phyloP scores from a whole-genome alignment of 2,329 filamentous ascomycete species.

The Drechslerella coelobrocha region DNA sequence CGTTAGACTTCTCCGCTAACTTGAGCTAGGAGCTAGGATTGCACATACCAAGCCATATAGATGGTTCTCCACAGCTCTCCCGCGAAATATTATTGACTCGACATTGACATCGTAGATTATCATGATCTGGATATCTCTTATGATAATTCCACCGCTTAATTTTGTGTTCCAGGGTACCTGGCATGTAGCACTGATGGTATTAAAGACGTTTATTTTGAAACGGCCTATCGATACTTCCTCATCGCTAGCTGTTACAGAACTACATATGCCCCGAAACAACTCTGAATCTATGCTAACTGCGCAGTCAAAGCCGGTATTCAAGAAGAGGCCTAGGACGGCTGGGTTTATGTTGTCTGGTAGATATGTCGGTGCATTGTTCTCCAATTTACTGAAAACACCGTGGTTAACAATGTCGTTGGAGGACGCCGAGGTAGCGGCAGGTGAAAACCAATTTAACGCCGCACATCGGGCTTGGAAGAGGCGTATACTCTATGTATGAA shows the following conservation, averaged over 20 bases:
- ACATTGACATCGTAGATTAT: conserved; percentile 8
- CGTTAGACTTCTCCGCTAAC: background rate
- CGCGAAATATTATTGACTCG: conserved; percentile 2
- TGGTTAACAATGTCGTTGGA: background rate
- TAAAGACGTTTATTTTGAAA: conserved; percentile 6
- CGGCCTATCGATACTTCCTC: conserved; percentile 2
- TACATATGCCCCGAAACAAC: conserved; percentile 1
- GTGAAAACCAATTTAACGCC: conserved; percentile 7
- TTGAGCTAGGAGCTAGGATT: background rate
- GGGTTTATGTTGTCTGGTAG: conserved; percentile 12
- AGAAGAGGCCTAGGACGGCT: conserved; percentile 8
- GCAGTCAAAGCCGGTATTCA: conserved; percentile 4
- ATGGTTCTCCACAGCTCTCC: conserved; percentile 13
- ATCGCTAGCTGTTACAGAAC: conserved; percentile 8
- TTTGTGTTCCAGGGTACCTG: background rate
- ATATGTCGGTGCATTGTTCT: background rate
- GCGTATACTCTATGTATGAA: background rate
- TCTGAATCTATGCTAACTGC: conserved; percentile 5
- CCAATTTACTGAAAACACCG: conserved; percentile 2
- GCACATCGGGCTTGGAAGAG: conserved; percentile 10
- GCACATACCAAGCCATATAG: conserved; percentile 4
- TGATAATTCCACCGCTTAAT: conserved; percentile 2
- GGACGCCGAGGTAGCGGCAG: background rate
- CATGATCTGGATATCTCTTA: conserved; percentile 9
- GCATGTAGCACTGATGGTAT: background rate